Evolutionary conservation across 2,329 filamentous ascomycete species (phyloP).

Genomic region (Dactylellina haptotyla): DNA sequence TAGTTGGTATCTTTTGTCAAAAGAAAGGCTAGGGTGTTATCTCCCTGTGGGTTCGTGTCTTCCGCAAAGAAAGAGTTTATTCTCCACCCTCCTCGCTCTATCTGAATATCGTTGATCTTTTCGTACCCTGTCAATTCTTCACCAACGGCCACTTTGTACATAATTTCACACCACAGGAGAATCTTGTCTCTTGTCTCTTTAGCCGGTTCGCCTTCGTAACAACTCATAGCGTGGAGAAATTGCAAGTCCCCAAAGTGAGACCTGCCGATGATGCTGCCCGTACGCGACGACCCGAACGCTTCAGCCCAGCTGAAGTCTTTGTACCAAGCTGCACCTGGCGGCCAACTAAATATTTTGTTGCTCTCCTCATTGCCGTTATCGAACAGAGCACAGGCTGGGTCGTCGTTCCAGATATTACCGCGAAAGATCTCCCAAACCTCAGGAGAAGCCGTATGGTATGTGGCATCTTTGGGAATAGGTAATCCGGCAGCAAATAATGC

Average conservation of each 20-base stretch:
- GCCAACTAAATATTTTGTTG: constrained; percentile 1
- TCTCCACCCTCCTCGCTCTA: neutral
- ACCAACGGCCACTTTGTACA: constrained; percentile 1
- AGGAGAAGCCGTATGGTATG: neutral
- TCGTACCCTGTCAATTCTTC: neutral
- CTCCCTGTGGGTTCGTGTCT: neutral
- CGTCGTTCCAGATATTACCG: constrained; percentile 23
- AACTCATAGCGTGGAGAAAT: constrained; percentile 23
- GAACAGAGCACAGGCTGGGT: constrained; percentile 9
- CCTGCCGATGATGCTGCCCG: neutral
- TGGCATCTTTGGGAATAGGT: neutral
- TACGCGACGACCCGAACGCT: neutral
- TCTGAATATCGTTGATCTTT: constrained; percentile 3
- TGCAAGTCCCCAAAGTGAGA: constrained; percentile 26
- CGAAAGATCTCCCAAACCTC: constrained; percentile 21
- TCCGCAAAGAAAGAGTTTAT: neutral
- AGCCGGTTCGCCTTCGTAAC: constrained; percentile 1
- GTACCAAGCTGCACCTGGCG: neutral
- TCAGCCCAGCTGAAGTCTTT: neutral
- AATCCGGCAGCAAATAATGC: neutral
- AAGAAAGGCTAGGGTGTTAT: neutral
- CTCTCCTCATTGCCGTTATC: neutral
- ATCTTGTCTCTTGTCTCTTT: constrained; percentile 21
- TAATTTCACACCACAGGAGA: constrained; percentile 25
- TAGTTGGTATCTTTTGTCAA: neutral